Evolutionary conservation across 805 yeast species (phyloP).

Genomic region (Schwanniomyces vanrijiae): DNA sequence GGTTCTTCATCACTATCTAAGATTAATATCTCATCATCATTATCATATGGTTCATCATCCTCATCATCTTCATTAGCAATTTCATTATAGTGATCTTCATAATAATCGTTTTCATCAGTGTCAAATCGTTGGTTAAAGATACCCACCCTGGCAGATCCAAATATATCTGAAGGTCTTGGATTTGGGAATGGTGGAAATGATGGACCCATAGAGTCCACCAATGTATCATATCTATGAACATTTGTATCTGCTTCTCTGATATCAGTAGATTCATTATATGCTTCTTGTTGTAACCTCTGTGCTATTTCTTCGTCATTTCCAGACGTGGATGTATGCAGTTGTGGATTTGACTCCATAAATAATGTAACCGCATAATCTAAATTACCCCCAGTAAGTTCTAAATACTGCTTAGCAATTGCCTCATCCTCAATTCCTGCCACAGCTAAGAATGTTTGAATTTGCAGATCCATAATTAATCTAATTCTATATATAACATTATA

Average conservation of each 20-base stretch:
- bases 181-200: conserved; percentile 5
- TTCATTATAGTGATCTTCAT: conserved; percentile 16
- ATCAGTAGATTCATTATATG: conserved; percentile 40
- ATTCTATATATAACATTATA: not conserved
- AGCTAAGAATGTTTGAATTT: conserved; percentile 73
- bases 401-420: conserved; percentile 67
- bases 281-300: conserved; percentile 60
- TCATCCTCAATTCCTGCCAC: conserved; percentile 76
- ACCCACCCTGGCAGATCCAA: conserved; percentile 49
- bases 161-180: conserved; percentile 40
- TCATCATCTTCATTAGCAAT: conserved; percentile 22
- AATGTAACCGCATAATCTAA: conserved; percentile 83
- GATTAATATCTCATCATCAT: conserved; percentile 27
- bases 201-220: conserved; percentile 47
- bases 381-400: conserved; percentile 76
- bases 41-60: conserved; percentile 27
- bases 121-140: conserved; percentile 61
- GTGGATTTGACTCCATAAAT: conserved; percentile 60
- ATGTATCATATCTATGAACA: conserved; percentile 73
- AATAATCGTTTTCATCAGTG: conserved; percentile 34
- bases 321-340: conserved; percentile 6
- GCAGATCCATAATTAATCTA: conserved; percentile 38
- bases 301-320: conserved; percentile 54
- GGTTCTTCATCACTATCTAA: conserved; percentile 29
- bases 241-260: conserved; percentile 66